Conservation (phyloP, 495 filamentous ascomycete genomes). For the Parachaetomium inaequale region DNA sequence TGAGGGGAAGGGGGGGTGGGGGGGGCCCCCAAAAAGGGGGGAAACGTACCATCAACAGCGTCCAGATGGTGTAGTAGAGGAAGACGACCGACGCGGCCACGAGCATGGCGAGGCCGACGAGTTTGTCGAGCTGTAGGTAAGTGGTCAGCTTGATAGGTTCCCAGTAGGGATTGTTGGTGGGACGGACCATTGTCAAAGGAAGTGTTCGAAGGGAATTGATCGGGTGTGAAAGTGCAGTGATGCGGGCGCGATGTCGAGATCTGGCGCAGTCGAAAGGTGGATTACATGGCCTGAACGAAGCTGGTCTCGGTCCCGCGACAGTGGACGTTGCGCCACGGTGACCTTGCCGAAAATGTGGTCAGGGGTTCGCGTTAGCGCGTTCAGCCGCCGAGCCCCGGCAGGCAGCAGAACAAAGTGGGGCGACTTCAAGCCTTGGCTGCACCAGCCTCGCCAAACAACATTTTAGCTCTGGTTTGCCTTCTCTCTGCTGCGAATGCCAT, state of each 20-base stretch:
- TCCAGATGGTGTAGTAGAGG: slow-evolving; percentile 98
- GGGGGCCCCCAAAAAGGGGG: not conserved
- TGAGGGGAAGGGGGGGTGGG: not conserved
- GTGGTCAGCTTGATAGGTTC: slow-evolving; percentile 19
- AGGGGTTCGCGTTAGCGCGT: slow-evolving; percentile 29
- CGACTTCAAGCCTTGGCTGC: not conserved
- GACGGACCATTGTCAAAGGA: slow-evolving; percentile 39
- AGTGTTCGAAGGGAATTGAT: not conserved
- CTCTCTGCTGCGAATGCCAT: not conserved
- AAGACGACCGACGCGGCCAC: slow-evolving; percentile 92
- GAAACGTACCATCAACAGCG: slow-evolving; percentile 89
- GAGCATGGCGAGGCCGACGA: slow-evolving; percentile 96
- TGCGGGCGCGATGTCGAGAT: not conserved
- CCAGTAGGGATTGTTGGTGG: not conserved
- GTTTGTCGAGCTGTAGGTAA: slow-evolving; percentile 77
- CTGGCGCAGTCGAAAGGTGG: not conserved
- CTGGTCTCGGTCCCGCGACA: not conserved
- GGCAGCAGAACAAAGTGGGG: not conserved
- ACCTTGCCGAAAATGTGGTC: slow-evolving; percentile 19
- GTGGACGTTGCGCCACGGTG: slow-evolving; percentile 20
- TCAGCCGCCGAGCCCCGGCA: not conserved
- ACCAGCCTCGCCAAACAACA: slow-evolving; percentile 15
- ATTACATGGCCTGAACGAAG: slow-evolving; percentile 11
- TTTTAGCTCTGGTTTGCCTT: slow-evolving; percentile 10
- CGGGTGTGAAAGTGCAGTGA: not conserved